A percentile compares a stretch with the other conserved stretches of the same genome.
These are phyloP conservation scores for Letharia lupina DNA, from an alignment of 495 filamentous ascomycete species.

Conservation along the genomic window DNA sequence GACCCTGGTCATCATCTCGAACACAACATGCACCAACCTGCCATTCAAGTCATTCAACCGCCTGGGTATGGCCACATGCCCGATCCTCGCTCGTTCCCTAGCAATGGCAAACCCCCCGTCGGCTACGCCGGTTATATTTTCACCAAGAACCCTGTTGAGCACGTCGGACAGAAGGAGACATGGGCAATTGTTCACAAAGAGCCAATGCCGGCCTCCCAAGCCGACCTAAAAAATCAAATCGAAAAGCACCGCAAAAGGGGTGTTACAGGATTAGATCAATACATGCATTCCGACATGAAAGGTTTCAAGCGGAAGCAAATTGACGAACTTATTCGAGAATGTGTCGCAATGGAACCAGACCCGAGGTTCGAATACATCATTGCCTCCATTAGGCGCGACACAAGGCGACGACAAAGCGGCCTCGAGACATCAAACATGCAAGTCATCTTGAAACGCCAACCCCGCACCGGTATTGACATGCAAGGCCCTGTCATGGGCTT, in stretches of 20 bases:
- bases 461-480: neutral
- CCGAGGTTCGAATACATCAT: slow-evolving; percentile 18
- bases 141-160: neutral
- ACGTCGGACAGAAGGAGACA: neutral
- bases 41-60: neutral
- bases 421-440: slow-evolving; percentile 13
- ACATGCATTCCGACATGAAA: slow-evolving; percentile 17
- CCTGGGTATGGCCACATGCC: neutral
- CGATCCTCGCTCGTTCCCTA: slow-evolving; percentile 2
- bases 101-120: slow-evolving; percentile 4
- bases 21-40: slow-evolving; percentile 5
- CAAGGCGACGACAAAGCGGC: neutral
- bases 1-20: neutral
- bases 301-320: slow-evolving; percentile 21
- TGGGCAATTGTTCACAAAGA: slow-evolving; percentile 16
- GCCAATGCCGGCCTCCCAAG: slow-evolving; percentile 14
- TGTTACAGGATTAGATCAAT: slow-evolving; percentile 1
- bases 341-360: slow-evolving; percentile 8
- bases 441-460: slow-evolving; percentile 21
- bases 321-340: slow-evolving; percentile 18
- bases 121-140: slow-evolving; percentile 7
- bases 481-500: neutral
- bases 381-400: slow-evolving; percentile 17
- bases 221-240: slow-evolving; percentile 16
- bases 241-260: slow-evolving; percentile 16